Evolutionary conservation across 805 yeast species (phyloP), one percentile per base, ranked within the genome.

Genomic region (Metschnikowia dekortorum): DNA sequence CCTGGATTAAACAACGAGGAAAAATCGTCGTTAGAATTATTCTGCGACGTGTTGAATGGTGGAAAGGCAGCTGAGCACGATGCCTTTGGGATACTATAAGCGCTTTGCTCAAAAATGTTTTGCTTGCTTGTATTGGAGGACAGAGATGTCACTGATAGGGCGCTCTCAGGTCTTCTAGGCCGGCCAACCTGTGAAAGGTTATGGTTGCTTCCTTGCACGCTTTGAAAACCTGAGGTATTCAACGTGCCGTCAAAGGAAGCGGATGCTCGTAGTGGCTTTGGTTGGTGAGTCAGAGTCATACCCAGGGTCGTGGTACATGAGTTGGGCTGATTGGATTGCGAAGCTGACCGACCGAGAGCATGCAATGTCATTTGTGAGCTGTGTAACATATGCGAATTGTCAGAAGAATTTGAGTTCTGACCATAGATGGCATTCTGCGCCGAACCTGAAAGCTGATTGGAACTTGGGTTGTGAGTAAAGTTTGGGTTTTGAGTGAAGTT

Each of bases 141-240:
- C 46, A 66, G 69, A 1, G 75, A 72, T 7, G 74, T 61, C 5
- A 71, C 57, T 7, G 76, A 71, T 48, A 72, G 52, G 18, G 68
- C 75, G 49, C 75, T 69, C 52, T 71, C 74, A 4, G 78, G 75
- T 31, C 77, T 49, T 38, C 62, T 57, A 2, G 72, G 72, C 22
- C 71, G 61, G 42, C 58, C 55, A 34, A 8, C 28, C 43, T 39
- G 43, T n/a, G 34, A 14, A 22, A 50, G 22, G 53, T 44, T 32
- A 44, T 49, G 36, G 48, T 14, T 39, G 34, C 33, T 53, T 56
- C 32, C 56, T 54, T 8, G 58, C 54, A 28, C 50, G 54, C 11
- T 46, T 34, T 10, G 53, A 28, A 29, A 11, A 6, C 37, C 33
- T 30, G 35, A 11, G 8, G 46, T 8, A 13, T 39, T n/a, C 18